These are phyloP conservation scores for Dichotomocladium elegans DNA, from an alignment of 371 early-diverging fungal genomes.

Conservation along the genomic window DNA sequence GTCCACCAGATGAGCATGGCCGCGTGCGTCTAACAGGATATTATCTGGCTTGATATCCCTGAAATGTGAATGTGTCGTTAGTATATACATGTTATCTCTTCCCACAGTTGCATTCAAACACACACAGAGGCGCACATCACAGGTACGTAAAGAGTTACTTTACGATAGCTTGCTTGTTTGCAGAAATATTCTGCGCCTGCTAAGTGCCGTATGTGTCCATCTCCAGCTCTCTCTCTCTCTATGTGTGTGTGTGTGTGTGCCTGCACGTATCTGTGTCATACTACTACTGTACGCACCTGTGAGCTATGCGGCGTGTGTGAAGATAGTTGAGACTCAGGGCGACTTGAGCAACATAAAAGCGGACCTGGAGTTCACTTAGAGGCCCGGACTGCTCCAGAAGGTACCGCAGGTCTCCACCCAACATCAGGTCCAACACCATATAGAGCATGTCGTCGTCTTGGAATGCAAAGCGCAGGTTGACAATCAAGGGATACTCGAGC, in stretches of 20 bases:
- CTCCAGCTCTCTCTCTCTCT: no score
- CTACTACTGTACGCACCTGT: constrained; percentile 32
- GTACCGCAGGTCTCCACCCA: constrained; percentile 88
- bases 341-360: constrained; percentile 80
- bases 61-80: constrained; percentile 2
- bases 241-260: no score
- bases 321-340: constrained; percentile 67
- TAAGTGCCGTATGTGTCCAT: no score
- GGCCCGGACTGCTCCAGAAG: constrained; percentile 62
- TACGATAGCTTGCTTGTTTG: no score
- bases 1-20: constrained; percentile 88
- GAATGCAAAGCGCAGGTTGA: constrained; percentile 77
- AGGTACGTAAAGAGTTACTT: no score
- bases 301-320: constrained; percentile 62
- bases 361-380: constrained; percentile 70
- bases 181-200: no score
- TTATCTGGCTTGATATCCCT: constrained; percentile 94
- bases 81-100: background rate
- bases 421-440: constrained; percentile 80
- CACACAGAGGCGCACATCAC: no score
- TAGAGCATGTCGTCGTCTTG: constrained; percentile 81
- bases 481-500: constrained; percentile 48
- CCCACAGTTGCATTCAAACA: no score
- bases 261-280: background rate
- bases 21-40: constrained; percentile 80